Evolutionary conservation across 306 rosid species (phyloP), one percentile per base, ranked within the genome.

Genomic region (Lathyrus aphaca): DNA sequence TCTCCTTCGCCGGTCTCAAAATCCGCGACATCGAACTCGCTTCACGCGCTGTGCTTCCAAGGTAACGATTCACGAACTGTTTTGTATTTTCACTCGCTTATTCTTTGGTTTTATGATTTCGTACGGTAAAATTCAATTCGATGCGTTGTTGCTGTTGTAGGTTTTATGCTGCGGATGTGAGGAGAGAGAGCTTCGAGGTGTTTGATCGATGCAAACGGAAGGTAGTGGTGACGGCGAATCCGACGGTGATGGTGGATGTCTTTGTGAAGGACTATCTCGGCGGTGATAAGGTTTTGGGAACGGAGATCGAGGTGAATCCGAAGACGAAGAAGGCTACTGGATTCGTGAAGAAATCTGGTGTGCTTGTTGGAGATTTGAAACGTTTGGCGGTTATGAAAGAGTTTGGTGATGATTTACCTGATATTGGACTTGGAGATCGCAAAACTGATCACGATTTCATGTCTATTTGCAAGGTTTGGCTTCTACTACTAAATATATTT

Each of bases 321-420:
- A 94, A 85, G 88, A 94, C 98, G 23, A 94, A 91, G 85, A 94
- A 81, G 75, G 98, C 98, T 0, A 94, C 98, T 9, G 98, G 97
- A 1, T 94, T 88, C 48, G 96, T 94, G 23, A 90, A 94, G 92
- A 91, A 83, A 54, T 96, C 97, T 1, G 96, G 98, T 42, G 97
- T 94, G 44, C 71, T 94, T 72, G 98, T 94, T 1, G 95, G 95
- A 5, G 78, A 94, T 43, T 69, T 43, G 82, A 94, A 94, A 87
- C 87, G 84, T 55, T 40, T 69, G 50, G 89, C 96, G 2, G 70
- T 91, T 56, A 4, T 64, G 79, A 88, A 87, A 35, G 98, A 94
- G 82, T 94, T 94, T 27, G 92, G 92, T 0, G 91, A 88, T 4
- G 88, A 79, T 0, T 66, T 70, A 65, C 97, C 97, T 3, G 97